Conservation (phyloP, 2,329 filamentous ascomycete species). For the Apiospora rasikravindrae region DNA sequence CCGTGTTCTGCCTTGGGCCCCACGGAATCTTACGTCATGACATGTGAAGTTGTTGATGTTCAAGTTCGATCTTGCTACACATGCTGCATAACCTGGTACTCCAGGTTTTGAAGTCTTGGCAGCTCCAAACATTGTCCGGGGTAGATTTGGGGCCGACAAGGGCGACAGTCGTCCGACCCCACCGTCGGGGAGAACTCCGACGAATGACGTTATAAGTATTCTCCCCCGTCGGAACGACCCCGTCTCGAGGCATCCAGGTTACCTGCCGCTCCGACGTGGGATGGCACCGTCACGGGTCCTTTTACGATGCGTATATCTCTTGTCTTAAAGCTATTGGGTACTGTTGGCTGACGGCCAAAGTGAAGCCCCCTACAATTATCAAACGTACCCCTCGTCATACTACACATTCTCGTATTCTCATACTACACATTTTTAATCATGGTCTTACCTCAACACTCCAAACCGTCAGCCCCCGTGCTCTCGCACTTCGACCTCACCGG, state of each 20-base stretch:
- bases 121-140: no score
- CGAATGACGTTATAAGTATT: neutral
- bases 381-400: no score
- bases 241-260: neutral
- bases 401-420: no score
- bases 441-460: conserved; percentile 38
- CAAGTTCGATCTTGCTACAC: no score
- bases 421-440: conserved; percentile 24
- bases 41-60: no score
- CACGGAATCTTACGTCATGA: no score
- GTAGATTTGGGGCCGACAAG: neutral
- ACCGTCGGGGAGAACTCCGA: neutral
- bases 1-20: no score
- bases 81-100: no score
- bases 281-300: neutral
- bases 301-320: neutral
- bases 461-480: conserved; percentile 37
- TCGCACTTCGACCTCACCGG: conserved; percentile 37
- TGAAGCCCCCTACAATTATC: neutral
- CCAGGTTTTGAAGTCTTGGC: no score
- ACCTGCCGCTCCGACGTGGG: neutral
- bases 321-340: neutral
- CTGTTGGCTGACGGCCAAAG: neutral
- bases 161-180: neutral
- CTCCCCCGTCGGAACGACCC: no score